Conservation (phyloP, 768 basidiomycete genomes). For the Rhizopogon vinicolor region DNA sequence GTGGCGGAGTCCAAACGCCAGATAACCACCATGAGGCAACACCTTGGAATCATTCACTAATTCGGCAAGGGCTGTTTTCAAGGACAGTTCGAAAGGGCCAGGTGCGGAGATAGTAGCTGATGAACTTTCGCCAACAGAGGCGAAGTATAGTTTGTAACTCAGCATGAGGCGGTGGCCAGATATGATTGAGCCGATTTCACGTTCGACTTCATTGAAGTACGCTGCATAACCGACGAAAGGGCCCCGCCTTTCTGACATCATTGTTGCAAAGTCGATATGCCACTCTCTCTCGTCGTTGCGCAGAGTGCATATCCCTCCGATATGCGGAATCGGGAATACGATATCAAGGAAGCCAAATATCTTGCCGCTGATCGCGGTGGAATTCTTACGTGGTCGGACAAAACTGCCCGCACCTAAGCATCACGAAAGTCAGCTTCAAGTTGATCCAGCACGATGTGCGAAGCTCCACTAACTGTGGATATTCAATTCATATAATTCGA, state of each 20-base stretch:
- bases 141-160: constrained; percentile 37
- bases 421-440: background rate
- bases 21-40: constrained; percentile 26
- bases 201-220: constrained; percentile 42
- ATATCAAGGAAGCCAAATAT: constrained; percentile 53
- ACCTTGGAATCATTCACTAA: constrained; percentile 23
- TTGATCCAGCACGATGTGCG: background rate
- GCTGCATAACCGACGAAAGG: constrained; percentile 32
- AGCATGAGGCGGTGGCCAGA: constrained; percentile 41
- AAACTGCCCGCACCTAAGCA: constrained; percentile 35
- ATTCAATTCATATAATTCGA: constrained; percentile 42
- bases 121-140: background rate
- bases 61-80: constrained; percentile 17
- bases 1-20: constrained; percentile 32
- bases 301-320: constrained; percentile 40
- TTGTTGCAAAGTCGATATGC: constrained; percentile 33
- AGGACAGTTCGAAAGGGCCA: constrained; percentile 1
- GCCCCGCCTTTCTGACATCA: constrained; percentile 5
- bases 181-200: constrained; percentile 38
- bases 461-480: constrained; percentile 33
- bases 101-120: background rate
- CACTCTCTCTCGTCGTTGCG: constrained; percentile 29
- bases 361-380: constrained; percentile 35
- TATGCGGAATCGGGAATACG: constrained; percentile 41
- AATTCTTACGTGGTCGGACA: constrained; percentile 48